Evolutionary conservation across 1,139 yeast species (phyloP), one percentile per base, ranked within the genome.

Genomic region (Petasospora rhodanensis): DNA sequence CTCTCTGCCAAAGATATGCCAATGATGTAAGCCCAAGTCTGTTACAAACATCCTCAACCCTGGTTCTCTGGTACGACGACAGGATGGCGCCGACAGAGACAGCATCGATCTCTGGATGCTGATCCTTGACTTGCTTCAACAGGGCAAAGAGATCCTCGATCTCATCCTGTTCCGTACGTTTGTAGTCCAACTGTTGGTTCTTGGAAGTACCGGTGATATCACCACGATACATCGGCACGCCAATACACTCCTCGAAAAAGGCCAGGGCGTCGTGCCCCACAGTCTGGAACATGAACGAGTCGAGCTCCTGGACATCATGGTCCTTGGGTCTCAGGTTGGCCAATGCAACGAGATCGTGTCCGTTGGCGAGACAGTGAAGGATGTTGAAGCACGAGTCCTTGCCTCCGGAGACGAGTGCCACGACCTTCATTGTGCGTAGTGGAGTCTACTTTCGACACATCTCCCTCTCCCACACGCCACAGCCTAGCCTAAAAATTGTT

Each of bases 351-450:
- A 91, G 63, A 49, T 84, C 83, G 61, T 91, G 98, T 6, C 94
- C 95, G 38, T 82, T 77, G 4, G 74, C 68, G 11, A 83, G 52
- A 52, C 97, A 86, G 53, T 89, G 95, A 28, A 86, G 65, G 25
- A 91, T 78, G 54, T 89, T 91, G 56, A 72, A 91, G 61, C 89
- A 86, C 7, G 96, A 87, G 58, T 91, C 98, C 56, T 91, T 91
- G 0, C 98, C 98, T 4, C 98, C 98, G 1, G 96, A 85, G 1
- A 91, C 78, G 26, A 91, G 66, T 0, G 95, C 98, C 24, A 86
- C 83, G 52, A 87, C 85, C 59, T 86, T 87, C 98, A 91, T 91
- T n/a, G n/a, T n/a, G n/a, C n/a, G n/a, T n/a, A n/a, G n/a, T n/a
- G n/a, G n/a, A n/a, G n/a, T n/a, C n/a, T n/a, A n/a, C n/a, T n/a